Base-by-base conservation (phyloP, 2,329 filamentous ascomycete genomes). In the Trichoderma sp. region DNA sequence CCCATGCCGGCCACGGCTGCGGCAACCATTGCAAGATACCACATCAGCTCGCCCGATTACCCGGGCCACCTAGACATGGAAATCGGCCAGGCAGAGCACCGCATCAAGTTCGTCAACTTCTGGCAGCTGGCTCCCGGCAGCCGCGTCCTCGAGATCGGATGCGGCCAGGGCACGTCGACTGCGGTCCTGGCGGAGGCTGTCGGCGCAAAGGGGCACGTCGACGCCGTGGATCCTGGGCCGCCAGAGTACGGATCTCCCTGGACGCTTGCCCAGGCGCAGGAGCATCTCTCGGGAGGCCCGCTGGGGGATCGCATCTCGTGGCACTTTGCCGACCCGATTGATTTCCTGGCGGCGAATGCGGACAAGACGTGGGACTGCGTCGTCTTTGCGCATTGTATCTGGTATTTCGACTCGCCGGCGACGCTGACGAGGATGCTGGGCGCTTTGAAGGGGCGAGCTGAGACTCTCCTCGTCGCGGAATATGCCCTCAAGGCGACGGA, bases 81-180 rank as follows among this genome's bases (percentile, higher is more conserved):
- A 56, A 65, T 68, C 55, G 58, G 56, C 41, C 72, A 74, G 65
- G 74, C 74, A 7, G 66, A 70, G 41, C 79, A 81, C 67, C 77
- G 79, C 34, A 70, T 78, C 30, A 65, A 69, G 3, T 72, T 81
- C 14, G 58, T 77, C 39, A 71, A 76, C 48, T 64, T 68, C 28
- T 81, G 77, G 77, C 67, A 69, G 26, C 75, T 81, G 62, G 21
- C 64, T 1, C 72, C 76, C 0, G 79, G 79, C 66, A 75, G 76
- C 30, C 78, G 76, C 3, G 72, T 87, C 7, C 77, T 88, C 1
- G 85, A 88, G 71, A 72, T 88, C 44, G 85, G 85, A 57, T 87
- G 85, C 72, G 85, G 85, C 1, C 85, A 88, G 68, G 85, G 85
- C 2, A 83, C 84, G 66, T 82, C 80, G 69, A 87, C 85, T 1